phyloP scores from a whole-genome alignment of 2,329 filamentous ascomycete genomes.

The Epichloe coenophiala region DNA sequence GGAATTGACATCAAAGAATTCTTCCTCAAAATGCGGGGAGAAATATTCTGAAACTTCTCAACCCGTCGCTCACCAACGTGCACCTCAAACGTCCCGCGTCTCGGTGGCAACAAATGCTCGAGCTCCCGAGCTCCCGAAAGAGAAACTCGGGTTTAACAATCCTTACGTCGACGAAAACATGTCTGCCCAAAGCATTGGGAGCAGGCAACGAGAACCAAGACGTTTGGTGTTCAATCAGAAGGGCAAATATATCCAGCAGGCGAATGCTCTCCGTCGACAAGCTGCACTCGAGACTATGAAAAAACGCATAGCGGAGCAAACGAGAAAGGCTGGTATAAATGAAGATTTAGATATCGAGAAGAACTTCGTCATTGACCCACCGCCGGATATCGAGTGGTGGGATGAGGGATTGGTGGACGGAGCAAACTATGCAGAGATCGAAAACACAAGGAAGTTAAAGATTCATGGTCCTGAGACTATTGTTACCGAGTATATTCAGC shows the following conservation, averaged over 20 bases:
- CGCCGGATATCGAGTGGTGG: constrained; percentile 94
- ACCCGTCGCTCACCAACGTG: background rate
- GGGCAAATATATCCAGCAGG: constrained; percentile 94
- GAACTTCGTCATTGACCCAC: constrained; percentile 70
- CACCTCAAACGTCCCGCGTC: constrained; percentile 1
- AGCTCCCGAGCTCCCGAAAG: background rate
- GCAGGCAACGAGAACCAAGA: constrained; percentile 55
- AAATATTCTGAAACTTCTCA: constrained; percentile 6
- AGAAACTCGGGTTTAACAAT: constrained; percentile 32
- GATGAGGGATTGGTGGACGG: constrained; percentile 77
- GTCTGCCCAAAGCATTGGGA: constrained; percentile 41
- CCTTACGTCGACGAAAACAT: constrained; percentile 70
- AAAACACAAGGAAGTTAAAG: constrained; percentile 53
- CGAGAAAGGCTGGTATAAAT: constrained; percentile 83
- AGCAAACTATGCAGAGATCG: constrained; percentile 58
- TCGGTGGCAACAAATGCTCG: constrained; percentile 6
- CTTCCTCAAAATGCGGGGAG: constrained; percentile 25
- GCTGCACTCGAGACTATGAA: constrained; percentile 89
- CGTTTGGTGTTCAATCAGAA: constrained; percentile 85
- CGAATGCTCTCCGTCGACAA: constrained; percentile 75
- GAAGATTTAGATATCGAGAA: constrained; percentile 84
- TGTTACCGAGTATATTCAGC: constrained; percentile 82
- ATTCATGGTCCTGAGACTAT: constrained; percentile 70
- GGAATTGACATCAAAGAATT: constrained; percentile 36
- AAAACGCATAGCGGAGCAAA: constrained; percentile 81